phyloP scores from a whole-genome alignment of 164 flowering plant species.

The Cinnamomum micranthum region DNA sequence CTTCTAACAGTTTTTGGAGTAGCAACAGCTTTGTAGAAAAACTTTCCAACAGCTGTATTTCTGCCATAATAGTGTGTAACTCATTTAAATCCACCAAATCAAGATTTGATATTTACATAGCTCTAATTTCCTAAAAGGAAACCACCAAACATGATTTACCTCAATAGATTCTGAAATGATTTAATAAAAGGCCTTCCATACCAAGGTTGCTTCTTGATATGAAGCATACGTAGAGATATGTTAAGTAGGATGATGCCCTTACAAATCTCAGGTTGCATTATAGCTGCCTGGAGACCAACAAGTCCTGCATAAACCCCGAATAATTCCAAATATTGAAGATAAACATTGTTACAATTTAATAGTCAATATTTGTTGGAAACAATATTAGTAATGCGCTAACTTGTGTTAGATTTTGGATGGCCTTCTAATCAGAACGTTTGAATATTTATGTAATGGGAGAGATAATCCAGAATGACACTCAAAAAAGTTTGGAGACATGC shows the following conservation, averaged over 20 bases:
- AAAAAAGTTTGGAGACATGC: no score
- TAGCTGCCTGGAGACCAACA: constrained; percentile 96
- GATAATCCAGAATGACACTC: no score
- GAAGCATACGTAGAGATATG: constrained; percentile 92
- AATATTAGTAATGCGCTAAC: not conserved
- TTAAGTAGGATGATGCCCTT: constrained; percentile 76
- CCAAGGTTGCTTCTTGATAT: constrained; percentile 90
- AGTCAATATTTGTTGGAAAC: no score
- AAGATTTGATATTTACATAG: not conserved
- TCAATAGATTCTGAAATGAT: constrained; percentile 74
- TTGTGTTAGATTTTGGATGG: no score
- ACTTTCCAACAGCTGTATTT: constrained; percentile 66
- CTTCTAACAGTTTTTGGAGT: constrained; percentile 75
- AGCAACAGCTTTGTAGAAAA: constrained; percentile 66
- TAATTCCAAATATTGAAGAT: not conserved
- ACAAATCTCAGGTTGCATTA: constrained; percentile 63
- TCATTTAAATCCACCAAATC: not conserved
- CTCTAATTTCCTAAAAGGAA: not conserved
- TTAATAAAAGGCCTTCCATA: constrained; percentile 76
- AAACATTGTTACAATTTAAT: not conserved
- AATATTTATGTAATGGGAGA: no score
- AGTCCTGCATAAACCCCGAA: constrained; percentile 44
- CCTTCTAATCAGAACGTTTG: no score
- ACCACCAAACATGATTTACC: constrained; percentile 32
- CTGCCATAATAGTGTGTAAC: constrained; percentile 35